Conservation (phyloP, 2,329 filamentous ascomycete species). For the Trichoderma pleuroti region DNA sequence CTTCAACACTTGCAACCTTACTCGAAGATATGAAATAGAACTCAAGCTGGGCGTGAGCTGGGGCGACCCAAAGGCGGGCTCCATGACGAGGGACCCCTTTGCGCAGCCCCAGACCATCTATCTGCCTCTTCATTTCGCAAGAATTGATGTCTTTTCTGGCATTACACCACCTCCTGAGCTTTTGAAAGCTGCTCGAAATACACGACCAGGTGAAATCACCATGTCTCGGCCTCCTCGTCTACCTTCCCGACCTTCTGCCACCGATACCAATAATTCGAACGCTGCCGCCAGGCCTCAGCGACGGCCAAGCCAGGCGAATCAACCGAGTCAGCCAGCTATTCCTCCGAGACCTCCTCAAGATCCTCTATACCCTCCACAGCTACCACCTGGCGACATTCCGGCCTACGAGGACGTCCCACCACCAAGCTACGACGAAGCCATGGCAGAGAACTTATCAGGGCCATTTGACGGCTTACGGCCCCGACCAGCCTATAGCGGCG, state of each 20-base stretch:
- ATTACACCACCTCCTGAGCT: slow-evolving; percentile 77
- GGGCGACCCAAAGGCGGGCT: slow-evolving; percentile 50
- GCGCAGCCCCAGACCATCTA: slow-evolving; percentile 65
- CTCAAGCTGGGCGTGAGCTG: slow-evolving; percentile 74
- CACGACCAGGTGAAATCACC: slow-evolving; percentile 40
- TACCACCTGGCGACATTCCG: slow-evolving; percentile 43
- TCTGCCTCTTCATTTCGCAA: slow-evolving; percentile 72
- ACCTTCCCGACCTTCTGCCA: slow-evolving; percentile 34
- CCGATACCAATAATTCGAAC: slow-evolving; percentile 22
- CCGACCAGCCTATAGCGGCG: slow-evolving; percentile 64
- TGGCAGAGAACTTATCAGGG: slow-evolving; percentile 69
- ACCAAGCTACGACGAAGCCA: slow-evolving; percentile 90
- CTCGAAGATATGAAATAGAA: slow-evolving; percentile 78
- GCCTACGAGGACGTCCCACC: slow-evolving; percentile 78
- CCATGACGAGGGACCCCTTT: slow-evolving; percentile 25
- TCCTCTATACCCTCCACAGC: slow-evolving; percentile 57
- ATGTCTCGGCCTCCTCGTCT: slow-evolving; percentile 32
- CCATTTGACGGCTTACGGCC: slow-evolving; percentile 61
- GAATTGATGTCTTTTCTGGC: slow-evolving; percentile 78
- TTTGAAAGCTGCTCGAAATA: slow-evolving; percentile 53
- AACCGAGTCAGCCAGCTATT: slow-evolving; percentile 23
- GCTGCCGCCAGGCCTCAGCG: slow-evolving; percentile 22
- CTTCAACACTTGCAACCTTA: slow-evolving; percentile 86
- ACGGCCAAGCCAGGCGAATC: slow-evolving; percentile 24
- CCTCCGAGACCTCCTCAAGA: slow-evolving; percentile 39